phyloP scores from a whole-genome alignment of 2,329 filamentous ascomycete species.

The Annulohypoxylon truncatum region DNA sequence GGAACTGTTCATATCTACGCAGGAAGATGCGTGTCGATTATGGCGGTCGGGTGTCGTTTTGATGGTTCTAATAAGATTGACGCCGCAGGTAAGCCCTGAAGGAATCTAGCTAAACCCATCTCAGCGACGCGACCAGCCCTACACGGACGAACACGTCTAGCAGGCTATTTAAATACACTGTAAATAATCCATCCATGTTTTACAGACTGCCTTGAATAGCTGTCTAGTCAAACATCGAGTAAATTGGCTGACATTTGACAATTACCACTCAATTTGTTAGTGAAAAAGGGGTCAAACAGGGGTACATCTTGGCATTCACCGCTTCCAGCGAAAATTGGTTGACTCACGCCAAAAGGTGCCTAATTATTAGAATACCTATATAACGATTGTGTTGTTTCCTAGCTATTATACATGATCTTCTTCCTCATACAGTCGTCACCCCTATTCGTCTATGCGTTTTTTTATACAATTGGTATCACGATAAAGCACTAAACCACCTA shows the following conservation, averaged over 20 bases:
- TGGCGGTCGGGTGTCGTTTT: background rate
- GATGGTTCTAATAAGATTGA: background rate
- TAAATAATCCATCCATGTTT: background rate
- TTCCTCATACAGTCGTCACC: conserved; percentile 2
- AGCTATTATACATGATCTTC: background rate
- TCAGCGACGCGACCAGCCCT: background rate
- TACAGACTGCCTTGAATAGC: background rate
- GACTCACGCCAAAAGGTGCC: too few species aligned
- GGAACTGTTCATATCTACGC: background rate
- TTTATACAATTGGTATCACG: background rate
- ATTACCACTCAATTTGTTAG: background rate
- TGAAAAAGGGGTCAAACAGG: background rate
- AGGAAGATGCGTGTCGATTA: background rate
- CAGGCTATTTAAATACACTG: background rate
- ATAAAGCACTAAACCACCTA: background rate
- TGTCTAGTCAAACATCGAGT: background rate
- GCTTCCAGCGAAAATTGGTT: background rate
- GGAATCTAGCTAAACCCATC: conserved; percentile 1
- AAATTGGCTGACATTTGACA: background rate
- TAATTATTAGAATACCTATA: background rate
- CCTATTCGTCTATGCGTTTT: background rate
- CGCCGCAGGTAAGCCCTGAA: background rate
- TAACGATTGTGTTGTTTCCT: background rate
- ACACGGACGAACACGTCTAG: background rate
- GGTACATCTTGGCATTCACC: background rate